A percentile compares a stretch with the other conserved stretches of the same genome.
Evolutionary conservation across 83 land plant species (phyloP).

Genomic region (Thuja plicata): DNA sequence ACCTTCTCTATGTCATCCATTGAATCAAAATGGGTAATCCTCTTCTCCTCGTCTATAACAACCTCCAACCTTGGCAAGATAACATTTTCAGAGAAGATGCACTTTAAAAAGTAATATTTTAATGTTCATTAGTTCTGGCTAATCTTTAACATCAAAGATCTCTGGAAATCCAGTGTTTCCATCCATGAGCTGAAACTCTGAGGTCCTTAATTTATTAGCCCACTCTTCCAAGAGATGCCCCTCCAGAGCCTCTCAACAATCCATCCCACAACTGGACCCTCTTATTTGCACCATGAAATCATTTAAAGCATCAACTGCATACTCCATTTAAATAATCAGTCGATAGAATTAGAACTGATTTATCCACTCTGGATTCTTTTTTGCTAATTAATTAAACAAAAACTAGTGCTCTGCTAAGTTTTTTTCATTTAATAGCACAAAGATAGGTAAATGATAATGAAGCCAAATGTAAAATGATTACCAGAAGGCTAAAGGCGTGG

Average conservation of each 20-base stretch:
- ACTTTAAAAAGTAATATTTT: slow-evolving; percentile 78
- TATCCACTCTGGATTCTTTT: not conserved
- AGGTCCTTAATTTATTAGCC: slow-evolving; percentile 53
- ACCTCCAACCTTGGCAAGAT: slow-evolving; percentile 94
- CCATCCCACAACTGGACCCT: slow-evolving; percentile 50
- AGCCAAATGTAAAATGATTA: not conserved
- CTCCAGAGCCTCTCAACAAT: slow-evolving; percentile 74
- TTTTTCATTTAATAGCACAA: not conserved
- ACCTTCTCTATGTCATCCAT: slow-evolving; percentile 97
- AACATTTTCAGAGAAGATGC: slow-evolving; percentile 71
- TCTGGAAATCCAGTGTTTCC: slow-evolving; percentile 80
- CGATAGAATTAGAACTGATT: not conserved
- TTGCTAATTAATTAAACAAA: not conserved
- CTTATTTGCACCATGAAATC: slow-evolving; percentile 24
- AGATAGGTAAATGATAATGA: not conserved
- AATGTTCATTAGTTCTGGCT: slow-evolving; percentile 56
- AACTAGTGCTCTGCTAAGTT: not conserved
- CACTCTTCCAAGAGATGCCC: slow-evolving; percentile 82
- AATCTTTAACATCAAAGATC: slow-evolving; percentile 87
- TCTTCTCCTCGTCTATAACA: slow-evolving; percentile 93
- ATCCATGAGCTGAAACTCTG: slow-evolving; percentile 57
- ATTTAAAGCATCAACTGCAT: not conserved
- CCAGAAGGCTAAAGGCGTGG: not conserved
- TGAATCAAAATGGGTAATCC: slow-evolving; percentile 74
- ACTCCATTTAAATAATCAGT: not conserved